phyloP scores from a whole-genome alignment of 83 land plant genomes.

The Thuja plicata region DNA sequence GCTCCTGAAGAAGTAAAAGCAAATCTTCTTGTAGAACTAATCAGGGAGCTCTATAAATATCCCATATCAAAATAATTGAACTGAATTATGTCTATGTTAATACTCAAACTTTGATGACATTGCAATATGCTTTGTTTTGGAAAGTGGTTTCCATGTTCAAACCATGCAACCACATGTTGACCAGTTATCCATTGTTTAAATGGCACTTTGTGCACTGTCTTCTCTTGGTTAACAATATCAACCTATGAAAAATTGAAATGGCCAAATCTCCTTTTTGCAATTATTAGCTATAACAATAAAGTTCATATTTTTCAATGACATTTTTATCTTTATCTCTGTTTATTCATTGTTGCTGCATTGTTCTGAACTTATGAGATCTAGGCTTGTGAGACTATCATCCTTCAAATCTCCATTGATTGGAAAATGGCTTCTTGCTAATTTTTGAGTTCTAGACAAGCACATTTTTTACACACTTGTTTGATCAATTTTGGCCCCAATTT shows the following conservation, averaged over 20 bases:
- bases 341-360: background rate
- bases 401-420: too few relatives aligned
- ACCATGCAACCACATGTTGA: background rate
- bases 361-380: too few relatives aligned
- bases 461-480: too few relatives aligned
- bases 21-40: background rate
- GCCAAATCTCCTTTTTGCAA: background rate
- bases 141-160: background rate
- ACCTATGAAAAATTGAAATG: too few relatives aligned
- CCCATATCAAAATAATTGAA: background rate
- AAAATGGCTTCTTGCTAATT: too few relatives aligned
- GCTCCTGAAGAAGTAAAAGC: background rate
- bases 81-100: background rate
- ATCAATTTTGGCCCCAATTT: too few relatives aligned
- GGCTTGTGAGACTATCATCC: background rate
- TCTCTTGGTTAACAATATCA: background rate
- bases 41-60: background rate
- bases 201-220: background rate
- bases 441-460: too few relatives aligned
- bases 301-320: background rate
- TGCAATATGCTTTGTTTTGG: background rate
- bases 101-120: background rate
- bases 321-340: background rate
- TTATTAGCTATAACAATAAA: too few relatives aligned
- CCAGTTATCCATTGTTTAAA: background rate